Evolutionary conservation across 306 rosid genomes (phyloP).

Genomic region (Prunus mongolica): DNA sequence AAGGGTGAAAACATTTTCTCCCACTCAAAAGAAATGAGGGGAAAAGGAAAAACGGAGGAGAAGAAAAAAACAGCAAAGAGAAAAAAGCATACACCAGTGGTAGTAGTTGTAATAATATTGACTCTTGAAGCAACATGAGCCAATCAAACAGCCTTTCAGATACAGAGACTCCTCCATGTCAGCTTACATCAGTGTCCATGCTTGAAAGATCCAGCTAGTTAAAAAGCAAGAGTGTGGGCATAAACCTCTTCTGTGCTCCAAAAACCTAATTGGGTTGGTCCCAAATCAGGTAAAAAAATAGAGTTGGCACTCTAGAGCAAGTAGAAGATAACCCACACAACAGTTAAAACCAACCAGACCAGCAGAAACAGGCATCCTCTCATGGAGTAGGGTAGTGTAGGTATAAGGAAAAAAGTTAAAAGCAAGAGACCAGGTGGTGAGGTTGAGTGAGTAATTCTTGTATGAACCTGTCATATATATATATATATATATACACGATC

Average conservation of each 20-base stretch:
- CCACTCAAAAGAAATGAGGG: conserved; percentile 43
- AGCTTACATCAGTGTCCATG: conserved; percentile 24
- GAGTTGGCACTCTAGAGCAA: conserved; percentile 17
- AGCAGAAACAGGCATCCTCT: conserved; percentile 4
- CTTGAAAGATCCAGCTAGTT: conserved; percentile 20
- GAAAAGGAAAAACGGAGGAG: conserved; percentile 35
- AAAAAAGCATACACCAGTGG: conserved; percentile 34
- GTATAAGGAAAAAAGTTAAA: conserved; percentile 1
- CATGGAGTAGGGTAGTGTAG: conserved; percentile 4
- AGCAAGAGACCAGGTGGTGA: neutral
- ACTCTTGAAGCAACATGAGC: conserved; percentile 28
- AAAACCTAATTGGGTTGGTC: conserved; percentile 36
- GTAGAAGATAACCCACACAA: conserved; percentile 25
- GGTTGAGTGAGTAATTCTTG: neutral
- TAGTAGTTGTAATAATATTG: conserved; percentile 31
- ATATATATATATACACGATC: neutral
- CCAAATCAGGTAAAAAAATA: conserved; percentile 43
- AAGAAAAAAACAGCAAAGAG: conserved; percentile 30
- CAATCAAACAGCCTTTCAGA: neutral
- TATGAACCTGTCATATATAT: neutral
- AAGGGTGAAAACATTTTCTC: conserved; percentile 30
- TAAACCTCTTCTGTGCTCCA: conserved; percentile 34
- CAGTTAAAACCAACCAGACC: conserved; percentile 30
- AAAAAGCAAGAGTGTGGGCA: conserved; percentile 37
- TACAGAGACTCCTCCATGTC: conserved; percentile 24